Conservation (phyloP, 2,329 filamentous ascomycete genomes). For the Claviceps paspali region DNA sequence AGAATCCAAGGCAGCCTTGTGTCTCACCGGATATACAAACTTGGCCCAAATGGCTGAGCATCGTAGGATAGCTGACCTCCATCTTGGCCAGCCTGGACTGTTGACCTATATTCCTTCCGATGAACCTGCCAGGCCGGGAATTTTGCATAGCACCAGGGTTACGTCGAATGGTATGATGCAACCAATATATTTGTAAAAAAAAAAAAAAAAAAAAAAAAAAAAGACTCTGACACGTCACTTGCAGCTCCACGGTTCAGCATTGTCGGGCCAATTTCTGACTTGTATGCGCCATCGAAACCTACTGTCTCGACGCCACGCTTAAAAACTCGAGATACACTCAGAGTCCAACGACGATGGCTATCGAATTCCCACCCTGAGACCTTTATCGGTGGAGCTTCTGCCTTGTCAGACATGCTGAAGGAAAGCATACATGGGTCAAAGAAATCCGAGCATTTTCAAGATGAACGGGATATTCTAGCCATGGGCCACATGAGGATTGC, state of each 20-base stretch:
- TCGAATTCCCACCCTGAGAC: constrained; percentile 35
- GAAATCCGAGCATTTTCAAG: constrained; percentile 12
- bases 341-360: constrained; percentile 33
- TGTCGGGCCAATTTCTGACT: constrained; percentile 17
- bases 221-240: background rate
- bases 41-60: constrained; percentile 23
- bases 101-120: constrained; percentile 17
- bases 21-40: constrained; percentile 16
- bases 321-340: constrained; percentile 15
- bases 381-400: constrained; percentile 20
- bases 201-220: background rate
- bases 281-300: constrained; percentile 19
- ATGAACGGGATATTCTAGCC: constrained; percentile 28
- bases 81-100: constrained; percentile 18
- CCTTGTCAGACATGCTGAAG: constrained; percentile 17
- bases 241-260: constrained; percentile 19
- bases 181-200: background rate
- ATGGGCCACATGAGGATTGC: constrained; percentile 37
- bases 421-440: constrained; percentile 21
- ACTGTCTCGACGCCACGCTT: constrained; percentile 11
- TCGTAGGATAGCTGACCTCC: constrained; percentile 16
- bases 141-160: constrained; percentile 17
- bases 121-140: constrained; percentile 12
- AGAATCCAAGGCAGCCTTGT: constrained; percentile 12
- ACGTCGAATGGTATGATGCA: constrained; percentile 13